Conservation (phyloP, 2,329 filamentous ascomycete species). For the Daldinia sp. region DNA sequence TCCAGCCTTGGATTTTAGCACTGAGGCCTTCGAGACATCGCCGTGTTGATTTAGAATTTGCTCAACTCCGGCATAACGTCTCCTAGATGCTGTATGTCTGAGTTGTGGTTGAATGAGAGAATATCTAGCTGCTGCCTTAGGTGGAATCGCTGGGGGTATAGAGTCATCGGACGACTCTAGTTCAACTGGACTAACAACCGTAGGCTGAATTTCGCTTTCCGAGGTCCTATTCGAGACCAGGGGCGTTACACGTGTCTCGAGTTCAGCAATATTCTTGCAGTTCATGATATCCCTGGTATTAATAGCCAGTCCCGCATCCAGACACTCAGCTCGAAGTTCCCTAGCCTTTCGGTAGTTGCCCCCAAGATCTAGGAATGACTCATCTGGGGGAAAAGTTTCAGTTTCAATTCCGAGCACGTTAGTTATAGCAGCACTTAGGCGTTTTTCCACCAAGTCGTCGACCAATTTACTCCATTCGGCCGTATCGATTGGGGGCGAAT, state of each 20-base stretch:
- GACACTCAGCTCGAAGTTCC: constrained; percentile 52
- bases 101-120: constrained; percentile 20
- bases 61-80: constrained; percentile 53
- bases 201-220: constrained; percentile 26
- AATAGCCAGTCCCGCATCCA: constrained; percentile 54
- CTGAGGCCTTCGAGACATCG: constrained; percentile 57
- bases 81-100: constrained; percentile 43
- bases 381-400: constrained; percentile 53
- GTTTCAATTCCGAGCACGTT: constrained; percentile 54
- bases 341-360: constrained; percentile 55
- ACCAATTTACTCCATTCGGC: constrained; percentile 31
- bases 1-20: constrained; percentile 63
- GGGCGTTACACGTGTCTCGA: constrained; percentile 58
- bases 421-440: constrained; percentile 53
- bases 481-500: constrained; percentile 37
- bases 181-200: constrained; percentile 44
- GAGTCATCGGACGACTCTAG: constrained; percentile 33
- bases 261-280: constrained; percentile 59
- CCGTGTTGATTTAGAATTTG: constrained; percentile 56
- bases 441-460: constrained; percentile 46
- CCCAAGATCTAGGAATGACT: constrained; percentile 61
- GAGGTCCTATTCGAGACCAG: constrained; percentile 39
- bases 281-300: constrained; percentile 57
- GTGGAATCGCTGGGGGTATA: constrained; percentile 43
- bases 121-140: constrained; percentile 39